phyloP scores from a whole-genome alignment of 2,329 filamentous ascomycete genomes.

The Talaromyces sp. region DNA sequence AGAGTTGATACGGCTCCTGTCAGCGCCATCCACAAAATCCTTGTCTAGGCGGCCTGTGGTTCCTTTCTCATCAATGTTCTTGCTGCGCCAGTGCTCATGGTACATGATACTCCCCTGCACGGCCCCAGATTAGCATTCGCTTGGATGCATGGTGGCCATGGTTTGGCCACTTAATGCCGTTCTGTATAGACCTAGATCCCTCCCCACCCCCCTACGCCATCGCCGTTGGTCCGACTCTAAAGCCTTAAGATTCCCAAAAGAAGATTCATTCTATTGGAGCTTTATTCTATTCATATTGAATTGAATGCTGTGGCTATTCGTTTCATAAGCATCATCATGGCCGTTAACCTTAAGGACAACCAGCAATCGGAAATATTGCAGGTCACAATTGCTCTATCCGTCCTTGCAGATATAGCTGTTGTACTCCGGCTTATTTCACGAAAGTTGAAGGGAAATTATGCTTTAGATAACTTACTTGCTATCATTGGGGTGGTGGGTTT shows the following conservation, averaged over 20 bases:
- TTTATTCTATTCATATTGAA: not conserved
- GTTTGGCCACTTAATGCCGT: not conserved
- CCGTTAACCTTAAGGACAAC: constrained; percentile 2
- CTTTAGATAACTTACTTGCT: constrained; percentile 25
- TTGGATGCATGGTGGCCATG: not conserved
- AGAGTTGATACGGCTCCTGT: not conserved
- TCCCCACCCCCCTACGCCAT: not conserved
- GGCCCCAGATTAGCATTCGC: not conserved
- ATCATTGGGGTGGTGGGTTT: constrained; percentile 17
- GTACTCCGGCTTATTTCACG: constrained; percentile 21
- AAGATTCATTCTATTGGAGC: not conserved
- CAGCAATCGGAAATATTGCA: constrained; percentile 1
- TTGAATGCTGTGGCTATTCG: not conserved
- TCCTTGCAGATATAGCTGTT: constrained; percentile 14
- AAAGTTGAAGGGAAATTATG: constrained; percentile 17
- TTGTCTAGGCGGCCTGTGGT: not conserved
- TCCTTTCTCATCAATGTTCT: not conserved
- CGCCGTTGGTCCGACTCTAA: not conserved
- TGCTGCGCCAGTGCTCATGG: not conserved
- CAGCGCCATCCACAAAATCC: not conserved
- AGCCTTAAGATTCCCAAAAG: not conserved
- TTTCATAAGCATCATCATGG: not conserved
- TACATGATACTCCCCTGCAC: not conserved
- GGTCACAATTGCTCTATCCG: constrained; percentile 1
- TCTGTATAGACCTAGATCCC: not conserved